Evolutionary conservation across 1,284 basidiomycete genomes (phyloP).

Genomic region (Schizophyllum amplum): DNA sequence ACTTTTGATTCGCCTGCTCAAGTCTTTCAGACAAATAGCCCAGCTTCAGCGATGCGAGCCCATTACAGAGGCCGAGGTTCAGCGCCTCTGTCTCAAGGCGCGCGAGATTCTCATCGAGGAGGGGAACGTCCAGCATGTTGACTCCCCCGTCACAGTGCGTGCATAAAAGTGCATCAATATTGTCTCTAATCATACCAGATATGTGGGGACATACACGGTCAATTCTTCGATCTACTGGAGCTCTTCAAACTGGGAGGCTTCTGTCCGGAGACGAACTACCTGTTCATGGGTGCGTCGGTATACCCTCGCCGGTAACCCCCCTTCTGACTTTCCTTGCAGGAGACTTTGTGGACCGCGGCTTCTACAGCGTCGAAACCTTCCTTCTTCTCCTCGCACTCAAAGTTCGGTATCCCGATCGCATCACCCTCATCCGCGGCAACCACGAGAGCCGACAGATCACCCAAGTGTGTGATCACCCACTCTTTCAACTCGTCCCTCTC

Average conservation of each 20-base stretch:
- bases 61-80: slow-evolving; percentile 90
- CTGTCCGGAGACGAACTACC: slow-evolving; percentile 94
- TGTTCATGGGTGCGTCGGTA: slow-evolving; percentile 85
- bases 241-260: slow-evolving; percentile 93
- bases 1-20: background rate
- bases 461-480: background rate
- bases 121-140: slow-evolving; percentile 94
- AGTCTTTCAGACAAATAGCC: slow-evolving; percentile 61
- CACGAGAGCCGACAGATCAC: slow-evolving; percentile 99
- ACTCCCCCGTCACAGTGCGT: slow-evolving; percentile 91
- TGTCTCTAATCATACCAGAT: slow-evolving; percentile 50
- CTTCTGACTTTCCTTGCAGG: slow-evolving; percentile 34
- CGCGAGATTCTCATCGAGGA: slow-evolving; percentile 96
- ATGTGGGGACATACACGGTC: slow-evolving; percentile 98
- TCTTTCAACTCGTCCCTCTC: background rate
- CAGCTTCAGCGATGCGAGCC: slow-evolving; percentile 88
- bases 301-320: background rate
- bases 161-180: slow-evolving; percentile 5
- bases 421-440: slow-evolving; percentile 96
- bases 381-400: slow-evolving; percentile 91
- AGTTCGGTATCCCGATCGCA: slow-evolving; percentile 95
- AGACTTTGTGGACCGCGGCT: slow-evolving; percentile 95
- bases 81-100: slow-evolving; percentile 89
- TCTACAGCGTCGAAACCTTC: slow-evolving; percentile 97
- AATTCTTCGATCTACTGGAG: slow-evolving; percentile 97